Base-by-base conservation (phyloP, 2,329 filamentous ascomycete species). In the Alternaria brassicicola region DNA sequence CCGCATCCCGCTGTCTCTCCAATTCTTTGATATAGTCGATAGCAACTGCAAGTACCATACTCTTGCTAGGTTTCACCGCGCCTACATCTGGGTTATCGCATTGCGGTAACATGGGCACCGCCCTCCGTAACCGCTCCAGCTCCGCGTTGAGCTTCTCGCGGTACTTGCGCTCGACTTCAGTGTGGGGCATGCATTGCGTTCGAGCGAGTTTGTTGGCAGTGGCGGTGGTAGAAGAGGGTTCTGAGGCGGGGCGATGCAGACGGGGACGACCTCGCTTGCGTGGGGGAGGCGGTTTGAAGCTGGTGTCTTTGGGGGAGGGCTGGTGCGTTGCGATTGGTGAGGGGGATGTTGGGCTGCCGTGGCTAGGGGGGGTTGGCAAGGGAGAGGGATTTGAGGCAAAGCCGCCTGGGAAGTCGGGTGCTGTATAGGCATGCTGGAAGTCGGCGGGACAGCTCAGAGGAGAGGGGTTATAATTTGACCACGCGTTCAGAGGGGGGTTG, bases 91-190 rank as follows among this genome's bases (percentile, higher is more conserved):
- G 42, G 3, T 50, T 9, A 26, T 55, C 59, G 15, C 56, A 55
- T 25, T 64, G 66, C 6, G 66, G 65, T 7, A 71, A 42, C 30
- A 66, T 69, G 23, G 67, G 68, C 1, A 70, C 59, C 3, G 66
- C 67, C 19, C 55, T 54, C n/a, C 67, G 59, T 42, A 71, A 51
- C 17, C 68, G 59, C 51, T 71, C 68, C 23, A 71, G 59, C 50
- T 70, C 67, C 9, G 61, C 56, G 49, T 71, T 71, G 25, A 71
- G 59, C 33, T 68, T 67, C 51, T 61, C 58, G 13, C 58, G 49
- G 28, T 61, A 61, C 38, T 58, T 58, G 49, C 58, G 58, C 28
- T 61, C 69, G 49, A 54, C 67, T 59, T 70, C 63, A 38, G 66
- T 70, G 46, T 71, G 68, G 13, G 68, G 68, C 49, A 59, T 56